phyloP scores from a whole-genome alignment of 2,329 filamentous ascomycete genomes.

The Aureobasidium lini region DNA sequence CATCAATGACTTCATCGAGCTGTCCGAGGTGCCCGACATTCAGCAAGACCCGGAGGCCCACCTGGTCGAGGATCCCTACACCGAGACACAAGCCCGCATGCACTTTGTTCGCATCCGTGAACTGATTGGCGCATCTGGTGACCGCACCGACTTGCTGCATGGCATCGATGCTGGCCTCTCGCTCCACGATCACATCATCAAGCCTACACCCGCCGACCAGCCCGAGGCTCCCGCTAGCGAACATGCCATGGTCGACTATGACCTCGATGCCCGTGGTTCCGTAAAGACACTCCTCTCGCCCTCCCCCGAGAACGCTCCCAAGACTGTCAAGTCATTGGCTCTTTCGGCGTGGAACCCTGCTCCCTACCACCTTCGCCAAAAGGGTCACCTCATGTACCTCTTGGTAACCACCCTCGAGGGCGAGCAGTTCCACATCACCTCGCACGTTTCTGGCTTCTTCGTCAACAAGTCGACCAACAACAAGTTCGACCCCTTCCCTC shows the following conservation, averaged over 20 bases:
- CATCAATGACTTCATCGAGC: slow-evolving; percentile 90
- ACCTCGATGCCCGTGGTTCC: slow-evolving; percentile 63
- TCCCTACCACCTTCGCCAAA: slow-evolving; percentile 81
- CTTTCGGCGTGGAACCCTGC: slow-evolving; percentile 96
- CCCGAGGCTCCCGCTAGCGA: slow-evolving; percentile 21
- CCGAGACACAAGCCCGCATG: slow-evolving; percentile 94
- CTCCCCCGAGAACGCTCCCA: slow-evolving; percentile 61
- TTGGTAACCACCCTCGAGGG: slow-evolving; percentile 85
- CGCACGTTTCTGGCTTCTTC: slow-evolving; percentile 90
- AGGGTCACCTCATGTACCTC: slow-evolving; percentile 87
- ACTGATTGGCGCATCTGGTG: slow-evolving; percentile 82
- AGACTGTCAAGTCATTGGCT: slow-evolving; percentile 82
- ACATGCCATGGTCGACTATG: slow-evolving; percentile 58
- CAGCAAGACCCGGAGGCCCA: slow-evolving; percentile 68
- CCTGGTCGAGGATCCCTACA: slow-evolving; percentile 91
- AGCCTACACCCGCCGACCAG: slow-evolving; percentile 11
- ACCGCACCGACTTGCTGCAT: slow-evolving; percentile 79
- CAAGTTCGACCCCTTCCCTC: slow-evolving; percentile 88
- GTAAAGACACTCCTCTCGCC: slow-evolving; percentile 65
- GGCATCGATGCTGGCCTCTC: slow-evolving; percentile 80
- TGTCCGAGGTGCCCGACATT: slow-evolving; percentile 80
- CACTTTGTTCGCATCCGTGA: slow-evolving; percentile 87
- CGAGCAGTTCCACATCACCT: slow-evolving; percentile 88
- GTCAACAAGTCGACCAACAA: slow-evolving; percentile 93
- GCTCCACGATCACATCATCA: slow-evolving; percentile 68